Conservation (phyloP, 352 stramenopile species). For the Phytophthora macrochlamydospora region DNA sequence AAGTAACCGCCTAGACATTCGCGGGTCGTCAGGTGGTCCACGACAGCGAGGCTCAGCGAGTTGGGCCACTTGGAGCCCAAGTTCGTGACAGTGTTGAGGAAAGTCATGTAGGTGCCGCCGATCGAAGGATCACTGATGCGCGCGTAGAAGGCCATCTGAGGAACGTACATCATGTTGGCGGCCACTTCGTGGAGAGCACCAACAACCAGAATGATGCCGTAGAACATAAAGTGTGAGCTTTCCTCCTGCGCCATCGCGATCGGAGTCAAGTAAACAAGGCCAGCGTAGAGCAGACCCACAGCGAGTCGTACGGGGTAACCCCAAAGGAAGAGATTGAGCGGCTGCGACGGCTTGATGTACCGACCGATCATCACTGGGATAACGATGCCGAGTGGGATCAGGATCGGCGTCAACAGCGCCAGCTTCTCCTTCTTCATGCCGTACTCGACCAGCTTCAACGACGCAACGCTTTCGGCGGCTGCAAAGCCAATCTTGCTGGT, state of each 20-base stretch:
- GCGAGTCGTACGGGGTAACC: conserved; percentile 89
- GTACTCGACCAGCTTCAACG: conserved; percentile 93
- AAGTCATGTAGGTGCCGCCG: conserved; percentile 99
- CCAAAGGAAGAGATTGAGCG: conserved; percentile 76
- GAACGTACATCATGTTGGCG: conserved; percentile 93
- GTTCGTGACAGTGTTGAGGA: conserved; percentile 99
- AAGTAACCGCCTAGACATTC: conserved; percentile 75
- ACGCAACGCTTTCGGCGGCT: conserved; percentile 89
- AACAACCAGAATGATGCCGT: conserved; percentile 70
- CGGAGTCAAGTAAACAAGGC: conserved; percentile 82
- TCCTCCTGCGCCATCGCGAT: conserved; percentile 81
- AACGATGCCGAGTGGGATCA: conserved; percentile 89
- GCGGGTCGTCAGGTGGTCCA: conserved; percentile 82
- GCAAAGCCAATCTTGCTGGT: conserved; percentile 94
- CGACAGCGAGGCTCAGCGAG: conserved; percentile 81
- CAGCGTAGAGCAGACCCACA: conserved; percentile 84
- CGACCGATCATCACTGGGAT: conserved; percentile 83
- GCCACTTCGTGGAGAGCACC: conserved; percentile 84
- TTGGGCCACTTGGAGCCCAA: conserved; percentile 95
- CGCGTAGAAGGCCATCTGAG: conserved; percentile 99
- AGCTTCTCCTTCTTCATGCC: conserved; percentile 94
- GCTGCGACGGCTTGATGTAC: conserved; percentile 71
- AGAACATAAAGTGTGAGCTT: conserved; percentile 79
- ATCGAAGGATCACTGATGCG: conserved; percentile 97
- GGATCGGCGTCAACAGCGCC: conserved; percentile 83